phyloP scores from a whole-genome alignment of 208 protist species.

The Crithidia fasciculata region DNA sequence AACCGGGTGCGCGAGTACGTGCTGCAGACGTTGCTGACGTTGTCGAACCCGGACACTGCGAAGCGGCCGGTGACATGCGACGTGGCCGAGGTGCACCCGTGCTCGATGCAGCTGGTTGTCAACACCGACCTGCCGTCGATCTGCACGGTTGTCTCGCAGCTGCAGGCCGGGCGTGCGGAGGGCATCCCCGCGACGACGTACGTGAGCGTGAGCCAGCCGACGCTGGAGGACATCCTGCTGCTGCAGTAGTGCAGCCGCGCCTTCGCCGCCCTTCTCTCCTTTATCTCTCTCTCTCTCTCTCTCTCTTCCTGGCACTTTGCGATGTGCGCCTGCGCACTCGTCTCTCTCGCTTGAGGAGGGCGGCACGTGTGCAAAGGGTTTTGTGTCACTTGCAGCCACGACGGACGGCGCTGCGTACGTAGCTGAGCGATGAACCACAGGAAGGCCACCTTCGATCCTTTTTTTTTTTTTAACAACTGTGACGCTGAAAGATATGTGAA shows the following conservation, averaged over 20 bases:
- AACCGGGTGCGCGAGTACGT: slow-evolving; percentile 38
- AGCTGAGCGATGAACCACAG: too few species aligned
- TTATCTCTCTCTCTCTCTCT: neutral
- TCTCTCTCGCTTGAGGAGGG: too few species aligned
- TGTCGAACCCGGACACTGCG: neutral
- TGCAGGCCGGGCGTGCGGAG: slow-evolving; percentile 47
- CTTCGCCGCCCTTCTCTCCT: neutral
- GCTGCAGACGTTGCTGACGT: slow-evolving; percentile 15
- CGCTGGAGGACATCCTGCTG: slow-evolving; percentile 74
- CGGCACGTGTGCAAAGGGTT: too few species aligned
- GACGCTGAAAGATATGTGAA: too few species aligned
- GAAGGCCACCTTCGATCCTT: neutral
- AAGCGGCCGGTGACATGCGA: slow-evolving; percentile 29
- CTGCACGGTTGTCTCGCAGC: slow-evolving; percentile 38
- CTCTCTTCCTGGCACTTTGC: neutral
- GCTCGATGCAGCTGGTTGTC: slow-evolving; percentile 52
- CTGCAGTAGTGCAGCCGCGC: slow-evolving; percentile 26
- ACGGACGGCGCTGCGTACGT: too few species aligned
- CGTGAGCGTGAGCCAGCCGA: slow-evolving; percentile 68
- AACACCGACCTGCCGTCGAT: slow-evolving; percentile 45
- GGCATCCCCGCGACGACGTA: slow-evolving; percentile 58
- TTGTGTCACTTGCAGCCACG: too few species aligned
- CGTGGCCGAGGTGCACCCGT: slow-evolving; percentile 49
- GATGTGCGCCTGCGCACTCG: too few species aligned
- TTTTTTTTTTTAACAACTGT: neutral